Base-by-base conservation (phyloP, 345 rosid genomes). In the Sonneratia alba region DNA sequence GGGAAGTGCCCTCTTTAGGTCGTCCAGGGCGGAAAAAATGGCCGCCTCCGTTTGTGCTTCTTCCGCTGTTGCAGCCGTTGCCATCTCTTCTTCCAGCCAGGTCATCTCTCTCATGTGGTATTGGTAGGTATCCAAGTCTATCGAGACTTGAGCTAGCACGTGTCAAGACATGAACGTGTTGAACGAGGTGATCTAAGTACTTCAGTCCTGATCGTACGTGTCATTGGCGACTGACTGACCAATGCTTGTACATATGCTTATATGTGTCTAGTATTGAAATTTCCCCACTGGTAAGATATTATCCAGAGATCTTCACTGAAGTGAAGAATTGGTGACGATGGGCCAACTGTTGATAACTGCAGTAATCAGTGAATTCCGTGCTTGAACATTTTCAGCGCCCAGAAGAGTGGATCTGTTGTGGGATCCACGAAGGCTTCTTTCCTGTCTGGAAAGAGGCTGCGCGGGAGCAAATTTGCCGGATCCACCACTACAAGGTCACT, bases 11-110 rank as follows among this genome's bases (percentile, higher is more conserved):
- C 9, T 34, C 45, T 42, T 5, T 9, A 42, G 45, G 45, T 1
- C 45, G 7, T 42, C 45, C 7, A 0, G 7, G 3, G 36, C 9
- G 36, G 37, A 34, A 19, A 56, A 48, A 16, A 92, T 95, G 99
- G 96, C 97, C 75, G 96, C 97, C 75, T 86, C 97, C 74, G 83
- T 83, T 48, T 94, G 90, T 83, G 96, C 97, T 82, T 88, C 97
- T 76, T 90, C 97, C 27, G 91, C 96, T 72, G 80, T 92, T 75
- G 87, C 96, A 10, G 89, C 84, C 3, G 85, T 82, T 73, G 73
- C 91, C 75, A 79, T 88, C 75, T 84, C 93, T 47, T 82, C 91
- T 49, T 85, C 90, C 72, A 87, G 93, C 92, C 83, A 87, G 81
- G 87, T 78, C 76, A 76, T 65, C 36, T 3, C 15, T 13, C 3